These are phyloP conservation scores for Candida vartiovaarae DNA, from an alignment of 805 yeast species.

Conservation along the genomic window DNA sequence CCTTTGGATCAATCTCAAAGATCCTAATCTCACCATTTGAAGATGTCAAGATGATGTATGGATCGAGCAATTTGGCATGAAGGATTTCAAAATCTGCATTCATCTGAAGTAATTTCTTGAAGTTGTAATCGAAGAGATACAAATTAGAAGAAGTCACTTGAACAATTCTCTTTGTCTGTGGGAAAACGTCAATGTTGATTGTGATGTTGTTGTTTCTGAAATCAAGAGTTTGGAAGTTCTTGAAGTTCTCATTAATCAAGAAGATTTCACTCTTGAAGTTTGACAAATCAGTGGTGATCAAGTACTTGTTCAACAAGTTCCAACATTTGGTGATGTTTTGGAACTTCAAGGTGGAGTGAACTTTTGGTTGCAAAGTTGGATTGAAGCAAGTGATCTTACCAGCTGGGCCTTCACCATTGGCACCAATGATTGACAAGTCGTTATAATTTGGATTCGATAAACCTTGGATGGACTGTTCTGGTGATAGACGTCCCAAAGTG, in stretches of 20 bases:
- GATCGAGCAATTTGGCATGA: constrained; percentile 56
- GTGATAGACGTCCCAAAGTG: constrained; percentile 53
- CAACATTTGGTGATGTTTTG: constrained; percentile 69
- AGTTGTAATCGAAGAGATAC: constrained; percentile 53
- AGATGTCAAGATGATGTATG: constrained; percentile 54
- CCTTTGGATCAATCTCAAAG: constrained; percentile 35
- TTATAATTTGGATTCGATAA: constrained; percentile 59
- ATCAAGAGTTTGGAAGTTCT: constrained; percentile 51
- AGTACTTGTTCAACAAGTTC: constrained; percentile 57
- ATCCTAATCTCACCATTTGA: constrained; percentile 67
- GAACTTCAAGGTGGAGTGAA: constrained; percentile 63
- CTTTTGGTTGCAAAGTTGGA: constrained; percentile 61
- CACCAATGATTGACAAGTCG: constrained; percentile 61
- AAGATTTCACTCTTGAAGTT: constrained; percentile 64
- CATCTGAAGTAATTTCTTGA: constrained; percentile 45
- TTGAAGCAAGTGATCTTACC: constrained; percentile 56
- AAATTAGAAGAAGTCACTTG: constrained; percentile 69
- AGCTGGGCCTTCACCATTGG: constrained; percentile 55
- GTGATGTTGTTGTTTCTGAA: constrained; percentile 61
- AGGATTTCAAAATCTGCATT: constrained; percentile 55
- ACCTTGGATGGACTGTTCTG: constrained; percentile 50
- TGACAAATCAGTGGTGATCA: constrained; percentile 64
- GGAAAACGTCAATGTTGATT: constrained; percentile 56
- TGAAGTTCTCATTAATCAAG: constrained; percentile 53
- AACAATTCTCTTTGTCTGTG: constrained; percentile 49